These are phyloP conservation scores for Anisodus tanguticus DNA, from an alignment of 257 asterid genomes.

Conservation along the genomic window DNA sequence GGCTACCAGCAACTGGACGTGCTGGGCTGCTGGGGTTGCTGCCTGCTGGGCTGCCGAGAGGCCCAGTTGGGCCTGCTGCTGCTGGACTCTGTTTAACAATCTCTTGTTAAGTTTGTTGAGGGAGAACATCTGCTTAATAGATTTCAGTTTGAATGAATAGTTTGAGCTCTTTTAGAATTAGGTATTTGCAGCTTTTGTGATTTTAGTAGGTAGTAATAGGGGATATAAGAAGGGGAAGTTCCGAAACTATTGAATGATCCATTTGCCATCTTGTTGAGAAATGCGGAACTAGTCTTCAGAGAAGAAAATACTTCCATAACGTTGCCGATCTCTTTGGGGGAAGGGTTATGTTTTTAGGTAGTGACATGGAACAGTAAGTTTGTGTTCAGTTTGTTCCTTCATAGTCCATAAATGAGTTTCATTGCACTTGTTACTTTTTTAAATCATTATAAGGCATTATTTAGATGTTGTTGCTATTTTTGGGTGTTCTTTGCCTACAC, in stretches of 20 bases:
- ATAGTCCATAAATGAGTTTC: not conserved
- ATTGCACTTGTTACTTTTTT: not conserved
- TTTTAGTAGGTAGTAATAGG: not conserved
- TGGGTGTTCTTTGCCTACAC: no score
- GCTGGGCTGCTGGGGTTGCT: no score
- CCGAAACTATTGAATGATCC: constrained; percentile 15
- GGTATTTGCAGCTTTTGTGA: not conserved
- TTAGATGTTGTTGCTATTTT: no score
- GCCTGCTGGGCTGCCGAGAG: no score
- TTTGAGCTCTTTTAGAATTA: not conserved
- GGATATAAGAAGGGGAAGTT: not conserved
- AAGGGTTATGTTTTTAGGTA: not conserved
- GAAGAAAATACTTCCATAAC: not conserved
- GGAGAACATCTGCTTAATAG: not conserved
- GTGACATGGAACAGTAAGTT: not conserved
- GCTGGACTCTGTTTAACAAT: no score
- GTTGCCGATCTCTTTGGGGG: not conserved
- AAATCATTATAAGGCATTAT: not conserved
- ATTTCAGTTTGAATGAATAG: not conserved
- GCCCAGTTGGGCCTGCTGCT: no score
- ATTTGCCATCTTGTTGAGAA: not conserved
- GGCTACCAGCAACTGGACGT: no score
- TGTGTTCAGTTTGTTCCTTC: not conserved
- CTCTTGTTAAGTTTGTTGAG: not conserved
- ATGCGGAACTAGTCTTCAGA: not conserved